Evolutionary conservation across 371 early-diverging fungal genomes (phyloP).

Genomic region (Coemansia sp.): DNA sequence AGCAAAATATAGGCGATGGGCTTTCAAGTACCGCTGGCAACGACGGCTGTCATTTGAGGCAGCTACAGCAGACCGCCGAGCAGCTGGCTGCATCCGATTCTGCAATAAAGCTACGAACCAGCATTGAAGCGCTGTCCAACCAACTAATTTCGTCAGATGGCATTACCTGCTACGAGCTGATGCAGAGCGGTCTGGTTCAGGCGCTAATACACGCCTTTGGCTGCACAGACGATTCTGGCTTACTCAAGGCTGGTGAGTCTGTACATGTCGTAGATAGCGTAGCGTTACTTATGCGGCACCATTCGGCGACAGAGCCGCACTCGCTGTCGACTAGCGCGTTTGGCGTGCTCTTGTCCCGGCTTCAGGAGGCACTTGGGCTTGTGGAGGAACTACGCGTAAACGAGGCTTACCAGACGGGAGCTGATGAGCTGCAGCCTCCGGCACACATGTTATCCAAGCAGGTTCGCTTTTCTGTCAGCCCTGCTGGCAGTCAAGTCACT

Average conservation of each 20-base stretch:
- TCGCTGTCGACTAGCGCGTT: slow-evolving; percentile 8
- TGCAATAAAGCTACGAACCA: not conserved
- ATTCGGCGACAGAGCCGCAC: not conserved
- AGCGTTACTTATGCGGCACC: not conserved
- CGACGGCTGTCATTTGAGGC: not conserved
- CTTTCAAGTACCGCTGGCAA: not conserved
- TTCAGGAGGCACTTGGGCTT: slow-evolving; percentile 75
- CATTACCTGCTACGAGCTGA: slow-evolving; percentile 79
- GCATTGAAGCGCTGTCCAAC: not conserved
- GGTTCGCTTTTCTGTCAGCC: slow-evolving; percentile 63
- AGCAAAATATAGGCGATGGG: not conserved
- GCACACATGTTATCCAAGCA: slow-evolving; percentile 76
- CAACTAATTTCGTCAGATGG: slow-evolving; percentile 48
- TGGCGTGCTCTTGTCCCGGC: slow-evolving; percentile 58
- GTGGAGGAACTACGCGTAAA: slow-evolving; percentile 54
- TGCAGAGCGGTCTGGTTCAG: slow-evolving; percentile 72
- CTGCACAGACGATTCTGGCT: slow-evolving; percentile 13
- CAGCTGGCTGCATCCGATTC: not conserved
- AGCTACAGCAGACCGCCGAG: slow-evolving; percentile 6
- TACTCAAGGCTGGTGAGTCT: no score
- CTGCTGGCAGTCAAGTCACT: slow-evolving; percentile 51
- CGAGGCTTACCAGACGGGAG: slow-evolving; percentile 15
- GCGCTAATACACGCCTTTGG: slow-evolving; percentile 40
- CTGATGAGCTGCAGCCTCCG: slow-evolving; percentile 55
- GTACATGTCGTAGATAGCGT: no score